Base-by-base conservation (phyloP, 345 rosid genomes). In the Citrus medica region DNA sequence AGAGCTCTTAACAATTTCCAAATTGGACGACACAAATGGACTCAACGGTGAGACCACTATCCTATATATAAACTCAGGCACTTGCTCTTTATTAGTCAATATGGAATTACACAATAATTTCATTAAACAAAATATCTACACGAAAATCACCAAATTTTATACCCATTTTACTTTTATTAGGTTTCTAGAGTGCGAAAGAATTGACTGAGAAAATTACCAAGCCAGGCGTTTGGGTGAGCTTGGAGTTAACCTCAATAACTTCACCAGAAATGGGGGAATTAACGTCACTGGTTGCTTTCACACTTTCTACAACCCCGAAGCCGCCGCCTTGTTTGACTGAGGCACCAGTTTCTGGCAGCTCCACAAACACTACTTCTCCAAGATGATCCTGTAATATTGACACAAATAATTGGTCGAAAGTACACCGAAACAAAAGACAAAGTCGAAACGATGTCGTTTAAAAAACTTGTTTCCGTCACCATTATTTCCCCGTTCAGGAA, bases 221-320 rank as follows among this genome's bases (percentile, higher is more conserved):
- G 64, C 97, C 97, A 38, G 97, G 98, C 13, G 89, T 59, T 38
- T 89, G 97, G 6, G 76, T 70, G 32, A 96, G 98, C 85, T 89
- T 88, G 13, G 90, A 74, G 85, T 94, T 96, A 65, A 94, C 87
- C 85, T 91, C 99, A 64, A 94, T 78, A 82, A 96, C 56, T 79
- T 92, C 92, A 76, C 98, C 98, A 14, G 97, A 91, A 84, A 94
- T 86, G 12, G 98, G 99, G n/a, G 93, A 92, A 70, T 88, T 84
- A 55, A 94, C 70, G 83, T 96, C 98, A 83, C 99, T 96, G 38
- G 97, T 94, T 71, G 99, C 98, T 77, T 92, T 94, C 61, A 94
- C 99, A 89, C 98, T 94, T 63, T 94, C 99, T 72, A 96, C 96
- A 5, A 97, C 97, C 78, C 97, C 98, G 82, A 96, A 96, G 83